Evolutionary conservation across 495 filamentous ascomycete species (phyloP).

Genomic region (Alectoria sarmentosa): DNA sequence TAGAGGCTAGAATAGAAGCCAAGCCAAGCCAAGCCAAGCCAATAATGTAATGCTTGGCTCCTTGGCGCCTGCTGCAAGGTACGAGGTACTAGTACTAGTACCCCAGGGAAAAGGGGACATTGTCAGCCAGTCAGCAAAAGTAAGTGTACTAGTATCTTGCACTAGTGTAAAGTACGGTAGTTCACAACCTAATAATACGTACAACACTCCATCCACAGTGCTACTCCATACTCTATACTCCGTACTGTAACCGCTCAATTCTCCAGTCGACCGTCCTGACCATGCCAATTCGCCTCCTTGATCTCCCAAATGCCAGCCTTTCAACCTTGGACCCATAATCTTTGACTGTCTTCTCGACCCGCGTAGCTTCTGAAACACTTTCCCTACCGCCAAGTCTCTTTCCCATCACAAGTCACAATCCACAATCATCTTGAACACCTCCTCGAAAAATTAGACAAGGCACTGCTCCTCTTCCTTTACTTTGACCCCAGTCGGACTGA

Average conservation of each 20-base stretch:
- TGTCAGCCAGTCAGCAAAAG: too few relatives aligned
- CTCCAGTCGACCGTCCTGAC: neutral
- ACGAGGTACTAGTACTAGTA: neutral
- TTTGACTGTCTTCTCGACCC: neutral
- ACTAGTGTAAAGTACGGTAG: too few relatives aligned
- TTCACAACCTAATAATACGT: neutral
- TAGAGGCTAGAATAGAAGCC: too few relatives aligned
- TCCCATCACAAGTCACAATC: neutral
- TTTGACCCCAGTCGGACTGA: neutral
- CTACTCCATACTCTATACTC: neutral
- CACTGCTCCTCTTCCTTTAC: neutral
- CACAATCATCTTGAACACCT: neutral
- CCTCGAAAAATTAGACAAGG: neutral
- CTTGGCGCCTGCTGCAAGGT: too few relatives aligned
- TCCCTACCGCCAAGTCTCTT: neutral
- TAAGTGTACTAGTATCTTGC: too few relatives aligned
- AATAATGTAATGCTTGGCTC: too few relatives aligned
- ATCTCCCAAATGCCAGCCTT: neutral
- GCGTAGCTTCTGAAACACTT: conserved; percentile 2
- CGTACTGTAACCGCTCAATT: neutral
- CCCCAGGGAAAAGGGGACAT: too few relatives aligned
- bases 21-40: too few relatives aligned
- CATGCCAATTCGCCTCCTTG: neutral
- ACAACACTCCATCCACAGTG: neutral
- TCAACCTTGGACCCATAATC: neutral